A percentile compares a stretch with the other conserved stretches of the same genome.
phyloP scores from a whole-genome alignment of 2,329 filamentous ascomycete genomes.

The Colletotrichum caudatum region DNA sequence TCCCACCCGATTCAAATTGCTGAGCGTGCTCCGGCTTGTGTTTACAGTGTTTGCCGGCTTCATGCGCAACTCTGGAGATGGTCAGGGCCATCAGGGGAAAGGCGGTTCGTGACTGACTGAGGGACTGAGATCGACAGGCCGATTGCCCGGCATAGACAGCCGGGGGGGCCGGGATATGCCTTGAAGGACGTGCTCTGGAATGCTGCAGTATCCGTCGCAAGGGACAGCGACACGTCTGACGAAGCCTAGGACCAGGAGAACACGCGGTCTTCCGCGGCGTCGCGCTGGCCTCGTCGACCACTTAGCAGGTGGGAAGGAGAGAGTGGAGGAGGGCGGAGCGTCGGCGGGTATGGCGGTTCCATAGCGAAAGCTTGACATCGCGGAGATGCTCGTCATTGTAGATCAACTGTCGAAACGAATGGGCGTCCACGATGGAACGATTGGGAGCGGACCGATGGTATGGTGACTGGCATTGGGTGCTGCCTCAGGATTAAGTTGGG shows the following conservation, averaged over 20 bases:
- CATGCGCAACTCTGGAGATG: not conserved
- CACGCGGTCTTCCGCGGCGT: constrained; percentile 24
- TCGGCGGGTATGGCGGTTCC: constrained; percentile 2
- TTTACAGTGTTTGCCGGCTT: not conserved
- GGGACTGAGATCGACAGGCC: constrained; percentile 11
- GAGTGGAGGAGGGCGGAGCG: constrained; percentile 3
- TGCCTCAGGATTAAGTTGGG: constrained; percentile 4
- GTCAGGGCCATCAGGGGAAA: not conserved
- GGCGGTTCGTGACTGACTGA: not conserved
- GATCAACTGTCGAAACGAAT: constrained; percentile 3
- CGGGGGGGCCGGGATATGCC: constrained; percentile 4
- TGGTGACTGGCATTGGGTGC: not conserved
- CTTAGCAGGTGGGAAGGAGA: not conserved
- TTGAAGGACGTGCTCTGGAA: not conserved
- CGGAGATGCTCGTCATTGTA: constrained; percentile 9
- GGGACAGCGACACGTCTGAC: not conserved
- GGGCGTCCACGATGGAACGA: constrained; percentile 18
- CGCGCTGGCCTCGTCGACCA: not conserved
- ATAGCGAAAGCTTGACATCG: constrained; percentile 19
- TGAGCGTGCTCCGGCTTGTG: constrained; percentile 3
- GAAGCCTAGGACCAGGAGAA: constrained; percentile 2
- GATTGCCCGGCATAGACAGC: constrained; percentile 3
- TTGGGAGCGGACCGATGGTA: not conserved
- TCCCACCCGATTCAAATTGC: not conserved
- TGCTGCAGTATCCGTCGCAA: not conserved